Evolutionary conservation across 441 rosid species (phyloP).

Genomic region (Erysimum pusillum): DNA sequence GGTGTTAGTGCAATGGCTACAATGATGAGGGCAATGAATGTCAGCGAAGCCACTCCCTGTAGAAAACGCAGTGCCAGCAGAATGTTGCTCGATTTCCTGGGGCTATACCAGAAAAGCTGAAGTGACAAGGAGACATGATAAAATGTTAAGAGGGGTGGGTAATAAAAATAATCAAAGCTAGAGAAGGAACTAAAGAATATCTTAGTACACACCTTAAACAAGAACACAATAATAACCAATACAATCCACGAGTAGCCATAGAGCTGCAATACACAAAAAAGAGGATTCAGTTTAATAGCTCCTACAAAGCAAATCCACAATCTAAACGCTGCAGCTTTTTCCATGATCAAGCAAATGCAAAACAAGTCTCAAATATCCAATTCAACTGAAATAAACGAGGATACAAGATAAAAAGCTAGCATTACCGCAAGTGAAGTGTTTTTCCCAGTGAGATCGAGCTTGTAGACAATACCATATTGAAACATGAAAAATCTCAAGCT

Average conservation of each 20-base stretch:
- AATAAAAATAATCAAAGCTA: constrained; percentile 8
- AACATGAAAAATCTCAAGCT: constrained; percentile 85
- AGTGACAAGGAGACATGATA: constrained; percentile 32
- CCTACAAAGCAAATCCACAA: constrained; percentile 2
- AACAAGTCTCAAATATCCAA: background rate
- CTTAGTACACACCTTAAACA: constrained; percentile 73
- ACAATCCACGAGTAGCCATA: constrained; percentile 94
- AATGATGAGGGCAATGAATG: constrained; percentile 67
- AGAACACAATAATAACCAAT: constrained; percentile 67
- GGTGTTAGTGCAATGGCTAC: constrained; percentile 66
- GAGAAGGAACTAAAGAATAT: constrained; percentile 18
- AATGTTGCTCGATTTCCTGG: constrained; percentile 70
- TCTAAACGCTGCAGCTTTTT: constrained; percentile 6
- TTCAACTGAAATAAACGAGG: constrained; percentile 7
- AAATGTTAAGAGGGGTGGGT: constrained; percentile 2
- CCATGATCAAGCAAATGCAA: constrained; percentile 13
- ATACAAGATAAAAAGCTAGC: constrained; percentile 37
- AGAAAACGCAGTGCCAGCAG: constrained; percentile 76
- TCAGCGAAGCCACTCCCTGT: constrained; percentile 80
- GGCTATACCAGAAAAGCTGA: constrained; percentile 83
- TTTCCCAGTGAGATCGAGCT: constrained; percentile 76
- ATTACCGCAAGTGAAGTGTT: constrained; percentile 82
- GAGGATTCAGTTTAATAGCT: constrained; percentile 5
- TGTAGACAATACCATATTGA: constrained; percentile 96
- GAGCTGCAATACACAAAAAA: constrained; percentile 55